Evolutionary conservation across 1,284 basidiomycete genomes (phyloP), one percentile per base, ranked within the genome.

Genomic region (Spongispora temasekensis): DNA sequence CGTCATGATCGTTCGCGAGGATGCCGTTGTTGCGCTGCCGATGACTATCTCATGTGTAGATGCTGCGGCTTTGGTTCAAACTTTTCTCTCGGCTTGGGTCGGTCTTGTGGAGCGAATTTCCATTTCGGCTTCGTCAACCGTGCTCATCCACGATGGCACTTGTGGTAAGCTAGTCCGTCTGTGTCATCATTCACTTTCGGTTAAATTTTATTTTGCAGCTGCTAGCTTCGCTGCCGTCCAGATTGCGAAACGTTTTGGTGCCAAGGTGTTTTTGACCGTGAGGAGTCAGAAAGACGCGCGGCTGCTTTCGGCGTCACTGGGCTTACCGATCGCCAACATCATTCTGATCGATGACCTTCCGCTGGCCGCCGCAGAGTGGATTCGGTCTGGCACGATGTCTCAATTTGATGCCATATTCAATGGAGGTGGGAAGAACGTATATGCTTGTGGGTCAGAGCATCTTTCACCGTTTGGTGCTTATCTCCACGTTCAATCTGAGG

Each of bases 81-180:
- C 64, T 0, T 65, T 74, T 59, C 63, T 74, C 25, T 44, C 69
- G 4, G 60, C 72, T 13, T 74, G 71, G 71, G 61, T 71, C 10
- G 71, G 71, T 37, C 62, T 74, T 21, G 61, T 67, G 17, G 44
- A 54, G 2, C 68, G 62, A 5, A 64, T 60, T 46, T 59, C 61
- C 25, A 61, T 72, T 35, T 64, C 62, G 1, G 46, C 68, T 9
- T 58, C 63, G 46, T 74, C 71, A 9, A 61, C 59, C 1, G 60
- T 72, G n/a, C 65, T 72, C 4, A 56, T 74, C n/a, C 71, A 74
- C 23, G 68, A 73, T 52, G 71, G 64, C 15, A 35, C 61, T 32
- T 71, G 71, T 57, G 64, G 70, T 74, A 52, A 32, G 10, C 8
- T 17, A 28, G 4, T 30, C 27, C 13, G 5, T 34, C 27, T 23